These are phyloP conservation scores for Curvularia eragrostidis DNA, from an alignment of 2,329 filamentous ascomycete genomes.

Conservation along the genomic window DNA sequence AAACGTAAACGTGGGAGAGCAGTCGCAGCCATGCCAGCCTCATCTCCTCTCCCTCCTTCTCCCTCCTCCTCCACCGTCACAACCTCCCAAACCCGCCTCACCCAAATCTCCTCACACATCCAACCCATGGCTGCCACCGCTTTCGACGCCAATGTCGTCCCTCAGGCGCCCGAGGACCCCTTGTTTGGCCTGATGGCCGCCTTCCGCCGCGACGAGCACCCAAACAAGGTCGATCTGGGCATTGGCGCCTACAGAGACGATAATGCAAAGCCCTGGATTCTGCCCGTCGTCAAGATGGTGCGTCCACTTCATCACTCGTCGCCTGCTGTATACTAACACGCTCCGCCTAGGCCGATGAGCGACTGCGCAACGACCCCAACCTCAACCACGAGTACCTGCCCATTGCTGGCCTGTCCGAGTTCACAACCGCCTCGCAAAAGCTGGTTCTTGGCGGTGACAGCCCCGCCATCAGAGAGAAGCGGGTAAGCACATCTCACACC, in stretches of 20 bases:
- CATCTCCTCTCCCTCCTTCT: constrained; percentile 23
- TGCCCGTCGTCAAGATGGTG: constrained; percentile 97
- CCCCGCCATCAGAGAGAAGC: constrained; percentile 82
- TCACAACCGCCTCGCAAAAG: constrained; percentile 89
- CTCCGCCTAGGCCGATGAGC: constrained; percentile 77
- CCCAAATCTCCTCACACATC: constrained; percentile 73
- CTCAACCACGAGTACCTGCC: constrained; percentile 98
- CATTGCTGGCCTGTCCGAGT: constrained; percentile 84
- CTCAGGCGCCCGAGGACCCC: constrained; percentile 91
- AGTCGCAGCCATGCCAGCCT: constrained; percentile 34
- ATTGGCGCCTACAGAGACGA: constrained; percentile 95
- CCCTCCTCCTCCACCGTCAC: constrained; percentile 19
- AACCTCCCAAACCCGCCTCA: constrained; percentile 51
- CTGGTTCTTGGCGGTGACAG: constrained; percentile 83
- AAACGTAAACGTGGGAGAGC: constrained; percentile 35
- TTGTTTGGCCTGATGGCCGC: constrained; percentile 92
- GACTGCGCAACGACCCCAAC: constrained; percentile 84
- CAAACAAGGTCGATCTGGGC: constrained; percentile 91
- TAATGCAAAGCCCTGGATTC: constrained; percentile 94
- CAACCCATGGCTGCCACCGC: constrained; percentile 66
- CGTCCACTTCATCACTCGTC: constrained; percentile 26
- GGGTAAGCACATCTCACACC: constrained; percentile 56
- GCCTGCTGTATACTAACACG: constrained; percentile 5
- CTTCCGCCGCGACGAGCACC: constrained; percentile 76
- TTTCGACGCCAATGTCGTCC: constrained; percentile 79